phyloP scores from a whole-genome alignment of 106 monocot species.

The Dendrobium chrysotoxum region DNA sequence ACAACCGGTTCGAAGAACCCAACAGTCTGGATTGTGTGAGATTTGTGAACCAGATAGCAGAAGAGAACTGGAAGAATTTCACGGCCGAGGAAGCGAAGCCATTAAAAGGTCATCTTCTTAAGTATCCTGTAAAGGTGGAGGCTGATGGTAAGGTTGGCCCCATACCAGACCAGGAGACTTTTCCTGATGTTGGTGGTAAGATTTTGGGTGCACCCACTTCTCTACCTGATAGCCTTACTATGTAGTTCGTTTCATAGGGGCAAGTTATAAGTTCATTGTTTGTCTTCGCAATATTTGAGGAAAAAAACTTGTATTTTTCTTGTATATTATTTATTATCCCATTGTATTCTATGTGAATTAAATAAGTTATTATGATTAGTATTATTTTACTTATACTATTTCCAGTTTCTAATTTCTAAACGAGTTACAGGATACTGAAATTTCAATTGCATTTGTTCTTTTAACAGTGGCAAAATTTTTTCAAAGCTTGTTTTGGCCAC shows the following conservation, averaged over 20 bases:
- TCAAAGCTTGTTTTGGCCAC: no score
- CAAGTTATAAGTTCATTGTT: no score
- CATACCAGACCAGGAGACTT: conserved; percentile 34
- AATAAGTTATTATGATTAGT: no score
- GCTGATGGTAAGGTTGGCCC: conserved; percentile 41
- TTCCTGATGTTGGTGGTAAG: conserved; percentile 76
- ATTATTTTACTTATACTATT: no score
- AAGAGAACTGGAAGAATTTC: conserved; percentile 45
- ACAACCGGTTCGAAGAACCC: conserved; percentile 33
- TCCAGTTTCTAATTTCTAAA: no score
- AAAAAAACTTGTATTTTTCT: no score
- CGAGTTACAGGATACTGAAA: no score
- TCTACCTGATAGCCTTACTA: conserved; percentile 60
- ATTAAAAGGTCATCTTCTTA: conserved; percentile 60
- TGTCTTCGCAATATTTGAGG: no score
- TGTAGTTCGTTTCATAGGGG: conserved; percentile 14
- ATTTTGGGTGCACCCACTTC: conserved; percentile 46
- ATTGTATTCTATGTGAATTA: no score
- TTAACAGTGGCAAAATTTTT: no score
- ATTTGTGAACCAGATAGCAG: conserved; percentile 47
- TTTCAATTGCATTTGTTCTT: no score
- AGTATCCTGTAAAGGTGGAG: conserved; percentile 58
- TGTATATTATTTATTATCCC: no score
- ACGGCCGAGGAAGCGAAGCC: conserved; percentile 24
- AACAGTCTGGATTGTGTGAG: conserved; percentile 39